Evolutionary conservation across 2,329 filamentous ascomycete genomes (phyloP).

Genomic region (Xylogone sp.): DNA sequence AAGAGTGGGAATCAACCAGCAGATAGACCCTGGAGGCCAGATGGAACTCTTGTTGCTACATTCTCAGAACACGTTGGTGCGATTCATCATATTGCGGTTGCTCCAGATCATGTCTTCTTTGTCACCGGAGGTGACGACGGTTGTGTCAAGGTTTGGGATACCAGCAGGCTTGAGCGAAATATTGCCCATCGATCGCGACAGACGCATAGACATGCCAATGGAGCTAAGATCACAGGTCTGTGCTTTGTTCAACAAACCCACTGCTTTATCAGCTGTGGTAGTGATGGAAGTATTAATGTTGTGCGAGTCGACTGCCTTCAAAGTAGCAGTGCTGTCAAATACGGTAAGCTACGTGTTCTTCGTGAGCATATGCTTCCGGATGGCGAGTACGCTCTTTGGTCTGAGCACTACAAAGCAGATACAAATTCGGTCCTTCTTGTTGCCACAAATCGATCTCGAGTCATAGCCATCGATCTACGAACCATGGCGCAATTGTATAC

Average conservation of each 20-base stretch:
- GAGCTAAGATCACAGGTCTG: constrained; percentile 71
- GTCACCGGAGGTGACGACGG: constrained; percentile 91
- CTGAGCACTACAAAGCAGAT: constrained; percentile 85
- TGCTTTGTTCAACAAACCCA: constrained; percentile 94
- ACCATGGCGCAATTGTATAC: constrained; percentile 80
- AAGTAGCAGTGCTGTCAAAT: constrained; percentile 59
- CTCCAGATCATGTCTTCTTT: constrained; percentile 93
- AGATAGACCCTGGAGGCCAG: constrained; percentile 73
- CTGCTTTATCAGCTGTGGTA: constrained; percentile 86
- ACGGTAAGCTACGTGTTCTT: constrained; percentile 72
- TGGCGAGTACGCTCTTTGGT: constrained; percentile 80
- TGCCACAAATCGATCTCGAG: constrained; percentile 79
- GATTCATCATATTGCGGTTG: constrained; percentile 75
- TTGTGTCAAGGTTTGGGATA: constrained; percentile 89
- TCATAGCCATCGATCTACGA: constrained; percentile 81
- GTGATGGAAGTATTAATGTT: constrained; percentile 85
- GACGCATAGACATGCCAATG: constrained; percentile 71
- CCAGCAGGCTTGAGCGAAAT: constrained; percentile 83
- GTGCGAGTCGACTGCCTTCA: constrained; percentile 65
- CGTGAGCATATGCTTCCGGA: constrained; percentile 75
- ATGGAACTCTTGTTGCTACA: constrained; percentile 78
- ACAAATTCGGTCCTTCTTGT: constrained; percentile 77
- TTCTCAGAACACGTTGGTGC: constrained; percentile 84
- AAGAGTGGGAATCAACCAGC: constrained; percentile 21
- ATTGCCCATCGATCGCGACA: constrained; percentile 83